phyloP scores from a whole-genome alignment of 805 yeast genomes.

The Suhomyces vadensis region DNA sequence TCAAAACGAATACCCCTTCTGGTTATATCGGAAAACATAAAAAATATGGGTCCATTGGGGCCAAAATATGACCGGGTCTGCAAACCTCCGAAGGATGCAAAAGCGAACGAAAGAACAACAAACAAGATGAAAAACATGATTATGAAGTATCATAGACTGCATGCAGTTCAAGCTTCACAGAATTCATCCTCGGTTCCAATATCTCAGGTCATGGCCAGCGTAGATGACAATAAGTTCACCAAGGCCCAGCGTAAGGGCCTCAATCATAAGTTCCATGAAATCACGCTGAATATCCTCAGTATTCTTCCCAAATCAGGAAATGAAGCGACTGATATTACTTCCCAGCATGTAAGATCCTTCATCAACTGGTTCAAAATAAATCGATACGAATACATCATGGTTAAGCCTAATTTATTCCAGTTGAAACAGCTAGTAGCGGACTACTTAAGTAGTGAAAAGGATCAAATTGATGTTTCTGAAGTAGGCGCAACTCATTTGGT shows the following conservation, averaged over 20 bases:
- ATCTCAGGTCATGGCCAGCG: not conserved
- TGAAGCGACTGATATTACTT: not conserved
- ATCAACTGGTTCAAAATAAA: constrained; percentile 12
- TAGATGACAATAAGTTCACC: not conserved
- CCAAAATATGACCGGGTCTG: not conserved
- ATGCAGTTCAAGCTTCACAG: not conserved
- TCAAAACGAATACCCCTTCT: not conserved
- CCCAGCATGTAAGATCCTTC: not conserved
- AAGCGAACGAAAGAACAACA: not conserved
- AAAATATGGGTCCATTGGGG: not conserved
- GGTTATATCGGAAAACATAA: not conserved
- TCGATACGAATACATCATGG: constrained; percentile 9
- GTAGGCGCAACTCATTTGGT: constrained; percentile 5
- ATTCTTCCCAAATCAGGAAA: not conserved
- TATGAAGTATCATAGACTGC: constrained; percentile 1
- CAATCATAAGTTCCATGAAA: constrained; percentile 4
- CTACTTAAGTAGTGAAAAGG: not conserved
- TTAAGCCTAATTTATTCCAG: not conserved
- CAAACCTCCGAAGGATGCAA: not conserved
- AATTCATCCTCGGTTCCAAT: not conserved
- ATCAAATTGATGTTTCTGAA: not conserved
- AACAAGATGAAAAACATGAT: not conserved
- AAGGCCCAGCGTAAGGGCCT: constrained; percentile 2
- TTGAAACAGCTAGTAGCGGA: not conserved
- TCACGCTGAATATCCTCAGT: constrained; percentile 3